These are phyloP conservation scores for Lenwebbia sp. DNA, from an alignment of 345 rosid species.

Conservation along the genomic window DNA sequence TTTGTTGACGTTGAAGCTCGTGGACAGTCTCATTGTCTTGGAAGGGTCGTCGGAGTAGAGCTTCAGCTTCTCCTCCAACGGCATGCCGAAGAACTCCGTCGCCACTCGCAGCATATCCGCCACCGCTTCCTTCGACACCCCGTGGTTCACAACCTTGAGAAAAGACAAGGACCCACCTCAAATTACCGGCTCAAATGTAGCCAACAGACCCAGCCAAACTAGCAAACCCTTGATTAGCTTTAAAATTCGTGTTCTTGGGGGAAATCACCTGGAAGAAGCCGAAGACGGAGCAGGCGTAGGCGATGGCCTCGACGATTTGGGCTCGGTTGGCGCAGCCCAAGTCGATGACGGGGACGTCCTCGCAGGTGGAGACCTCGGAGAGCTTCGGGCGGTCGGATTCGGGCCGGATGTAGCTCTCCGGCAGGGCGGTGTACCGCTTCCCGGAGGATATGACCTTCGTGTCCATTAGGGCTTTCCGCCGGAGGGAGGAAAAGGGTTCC, in stretches of 20 bases:
- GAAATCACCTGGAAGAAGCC: slow-evolving; percentile 69
- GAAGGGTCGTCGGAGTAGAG: slow-evolving; percentile 76
- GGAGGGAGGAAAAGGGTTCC: neutral
- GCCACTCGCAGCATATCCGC: slow-evolving; percentile 41
- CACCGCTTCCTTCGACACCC: slow-evolving; percentile 24
- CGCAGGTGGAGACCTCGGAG: slow-evolving; percentile 40
- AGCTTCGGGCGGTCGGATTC: slow-evolving; percentile 66
- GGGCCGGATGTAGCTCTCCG: slow-evolving; percentile 59
- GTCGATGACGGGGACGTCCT: slow-evolving; percentile 62
- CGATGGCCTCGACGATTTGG: slow-evolving; percentile 25
- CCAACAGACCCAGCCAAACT: neutral
- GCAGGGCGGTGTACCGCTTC: slow-evolving; percentile 26
- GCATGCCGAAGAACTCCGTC: slow-evolving; percentile 45
- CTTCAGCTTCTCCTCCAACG: slow-evolving; percentile 79
- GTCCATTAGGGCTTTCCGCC: slow-evolving; percentile 19
- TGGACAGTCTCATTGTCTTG: slow-evolving; percentile 65
- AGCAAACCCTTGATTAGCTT: neutral
- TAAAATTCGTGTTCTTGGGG: neutral
- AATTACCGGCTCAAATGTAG: neutral
- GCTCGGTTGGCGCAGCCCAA: slow-evolving; percentile 33
- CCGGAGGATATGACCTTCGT: slow-evolving; percentile 65
- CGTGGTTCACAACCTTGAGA: slow-evolving; percentile 57
- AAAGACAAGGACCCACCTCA: neutral
- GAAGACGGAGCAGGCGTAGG: slow-evolving; percentile 37
- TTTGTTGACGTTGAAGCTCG: slow-evolving; percentile 72